Percentiles rank a stretch among this genome's conserved stretches.
These are phyloP conservation scores for Clathrus columnatus DNA, from an alignment of 768 basidiomycete species.

Conservation along the genomic window DNA sequence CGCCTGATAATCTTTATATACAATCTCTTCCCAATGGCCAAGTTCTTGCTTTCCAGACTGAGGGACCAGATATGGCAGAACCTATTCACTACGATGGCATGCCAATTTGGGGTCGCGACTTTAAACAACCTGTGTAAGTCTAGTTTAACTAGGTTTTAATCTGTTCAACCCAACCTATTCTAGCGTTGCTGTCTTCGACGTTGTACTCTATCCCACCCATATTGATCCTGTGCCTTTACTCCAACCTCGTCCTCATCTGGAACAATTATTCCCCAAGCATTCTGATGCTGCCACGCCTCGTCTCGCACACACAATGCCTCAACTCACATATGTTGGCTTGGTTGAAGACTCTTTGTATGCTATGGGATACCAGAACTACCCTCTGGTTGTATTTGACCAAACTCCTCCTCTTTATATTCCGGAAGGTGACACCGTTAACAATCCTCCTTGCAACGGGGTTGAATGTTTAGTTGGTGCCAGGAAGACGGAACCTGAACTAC, in stretches of 20 bases:
- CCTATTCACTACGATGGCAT: constrained; percentile 23
- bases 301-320: constrained; percentile 34
- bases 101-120: constrained; percentile 50
- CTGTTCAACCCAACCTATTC: constrained; percentile 1
- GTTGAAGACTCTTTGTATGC: constrained; percentile 74
- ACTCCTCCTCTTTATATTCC: constrained; percentile 12
- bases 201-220: constrained; percentile 40
- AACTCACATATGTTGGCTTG: constrained; percentile 69
- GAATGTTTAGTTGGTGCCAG: constrained; percentile 3
- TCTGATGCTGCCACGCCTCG: not conserved
- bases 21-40: constrained; percentile 75
- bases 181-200: constrained; percentile 80
- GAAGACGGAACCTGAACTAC: constrained; percentile 5
- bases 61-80: constrained; percentile 15
- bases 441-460: not conserved
- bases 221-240: constrained; percentile 71
- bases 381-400: constrained; percentile 66
- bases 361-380: constrained; percentile 74
- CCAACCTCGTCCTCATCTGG: constrained; percentile 72
- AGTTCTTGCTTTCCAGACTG: constrained; percentile 55
- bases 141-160: not conserved
- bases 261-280: constrained; percentile 52
- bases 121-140: constrained; percentile 61
- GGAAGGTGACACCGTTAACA: not conserved
- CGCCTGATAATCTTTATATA: constrained; percentile 73